phyloP scores from a whole-genome alignment of 2,329 filamentous ascomycete genomes.

The Clonostachys sp. region DNA sequence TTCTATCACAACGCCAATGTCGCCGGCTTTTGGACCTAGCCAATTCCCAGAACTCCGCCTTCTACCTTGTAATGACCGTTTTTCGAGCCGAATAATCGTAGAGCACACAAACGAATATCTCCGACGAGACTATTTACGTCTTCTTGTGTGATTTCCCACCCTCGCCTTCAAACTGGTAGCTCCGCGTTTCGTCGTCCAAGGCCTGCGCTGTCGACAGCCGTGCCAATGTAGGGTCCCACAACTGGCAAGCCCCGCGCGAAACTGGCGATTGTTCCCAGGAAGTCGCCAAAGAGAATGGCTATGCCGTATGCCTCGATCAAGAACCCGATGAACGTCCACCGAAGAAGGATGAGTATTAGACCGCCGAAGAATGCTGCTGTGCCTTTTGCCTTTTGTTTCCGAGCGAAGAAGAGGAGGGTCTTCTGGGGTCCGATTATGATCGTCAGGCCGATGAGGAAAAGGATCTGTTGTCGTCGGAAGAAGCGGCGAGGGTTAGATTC shows the following conservation, averaged over 20 bases:
- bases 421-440: constrained; percentile 93
- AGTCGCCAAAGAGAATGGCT: constrained; percentile 90
- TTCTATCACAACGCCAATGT: too few relatives aligned
- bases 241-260: constrained; percentile 84
- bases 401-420: constrained; percentile 90
- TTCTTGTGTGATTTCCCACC: too few relatives aligned
- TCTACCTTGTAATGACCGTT: too few relatives aligned
- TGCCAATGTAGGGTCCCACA: constrained; percentile 80
- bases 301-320: constrained; percentile 89
- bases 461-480: constrained; percentile 57
- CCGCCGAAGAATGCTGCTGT: constrained; percentile 84
- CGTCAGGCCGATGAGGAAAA: constrained; percentile 94
- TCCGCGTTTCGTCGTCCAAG: constrained; percentile 70
- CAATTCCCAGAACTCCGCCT: too few relatives aligned
- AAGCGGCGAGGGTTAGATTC: constrained; percentile 8
- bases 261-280: constrained; percentile 84
- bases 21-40: too few relatives aligned
- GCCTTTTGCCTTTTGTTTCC: constrained; percentile 87
- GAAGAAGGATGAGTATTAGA: constrained; percentile 77
- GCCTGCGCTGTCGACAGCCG: constrained; percentile 65
- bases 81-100: too few relatives aligned
- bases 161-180: constrained; percentile 58
- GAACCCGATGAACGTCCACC: constrained; percentile 91
- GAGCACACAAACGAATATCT: too few relatives aligned
- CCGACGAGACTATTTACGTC: too few relatives aligned